Percentiles rank a stretch among this genome's conserved stretches.
Conservation (phyloP, 306 rosid genomes). For the Leucaena leucocephala region DNA sequence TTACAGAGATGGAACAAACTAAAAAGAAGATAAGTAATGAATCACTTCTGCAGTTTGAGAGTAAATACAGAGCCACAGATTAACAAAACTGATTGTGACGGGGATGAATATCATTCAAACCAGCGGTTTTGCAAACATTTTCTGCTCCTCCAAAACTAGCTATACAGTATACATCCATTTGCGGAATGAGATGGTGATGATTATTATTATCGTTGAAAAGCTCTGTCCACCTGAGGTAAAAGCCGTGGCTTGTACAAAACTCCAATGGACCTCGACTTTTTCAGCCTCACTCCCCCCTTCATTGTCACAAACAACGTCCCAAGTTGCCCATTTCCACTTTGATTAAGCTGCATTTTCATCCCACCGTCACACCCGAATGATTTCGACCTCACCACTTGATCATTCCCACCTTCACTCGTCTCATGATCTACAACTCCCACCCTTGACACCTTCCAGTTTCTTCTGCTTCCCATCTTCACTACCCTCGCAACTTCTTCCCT, state of each 20-base stretch:
- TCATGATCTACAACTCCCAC: slow-evolving; percentile 38
- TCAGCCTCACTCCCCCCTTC: slow-evolving; percentile 40
- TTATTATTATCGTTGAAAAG: not conserved
- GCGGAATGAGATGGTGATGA: not conserved
- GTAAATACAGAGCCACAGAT: not conserved
- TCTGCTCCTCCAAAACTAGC: slow-evolving; percentile 29
- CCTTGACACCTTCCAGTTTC: slow-evolving; percentile 55
- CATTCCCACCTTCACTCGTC: slow-evolving; percentile 6
- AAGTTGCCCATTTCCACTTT: not conserved
- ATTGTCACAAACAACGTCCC: not conserved
- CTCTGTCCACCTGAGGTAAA: not conserved
- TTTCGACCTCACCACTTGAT: slow-evolving; percentile 46
- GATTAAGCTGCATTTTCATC: not conserved
- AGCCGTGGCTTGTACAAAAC: not conserved
- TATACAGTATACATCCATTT: not conserved
- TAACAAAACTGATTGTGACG: not conserved
- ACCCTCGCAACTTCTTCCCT: slow-evolving; percentile 34
- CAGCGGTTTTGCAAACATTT: too few relatives aligned
- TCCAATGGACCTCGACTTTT: slow-evolving; percentile 56
- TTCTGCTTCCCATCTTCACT: slow-evolving; percentile 31
- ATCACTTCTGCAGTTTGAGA: not conserved
- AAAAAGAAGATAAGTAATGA: not conserved
- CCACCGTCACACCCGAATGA: slow-evolving; percentile 51
- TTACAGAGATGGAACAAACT: not conserved
- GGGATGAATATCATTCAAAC: too few relatives aligned